These are phyloP conservation scores for Solanum hybrid DNA, from an alignment of 305 asterid genomes.

Conservation along the genomic window DNA sequence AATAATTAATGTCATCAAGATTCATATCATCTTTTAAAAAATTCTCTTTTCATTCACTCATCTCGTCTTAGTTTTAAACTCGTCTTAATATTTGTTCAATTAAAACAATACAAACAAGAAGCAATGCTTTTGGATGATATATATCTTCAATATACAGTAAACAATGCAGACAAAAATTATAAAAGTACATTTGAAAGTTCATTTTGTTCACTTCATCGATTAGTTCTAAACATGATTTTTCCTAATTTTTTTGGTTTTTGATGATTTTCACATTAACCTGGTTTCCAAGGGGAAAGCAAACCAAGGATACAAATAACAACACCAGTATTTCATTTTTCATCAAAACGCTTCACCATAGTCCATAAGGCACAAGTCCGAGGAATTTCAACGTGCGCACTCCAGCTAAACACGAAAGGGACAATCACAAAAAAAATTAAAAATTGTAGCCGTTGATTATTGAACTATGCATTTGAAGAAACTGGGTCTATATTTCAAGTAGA, in stretches of 20 bases:
- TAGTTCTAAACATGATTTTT: not conserved
- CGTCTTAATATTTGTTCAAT: not conserved
- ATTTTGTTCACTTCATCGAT: not conserved
- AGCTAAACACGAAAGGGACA: not conserved
- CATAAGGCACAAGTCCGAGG: not conserved
- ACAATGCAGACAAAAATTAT: not conserved
- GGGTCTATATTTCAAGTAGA: not conserved
- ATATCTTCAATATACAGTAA: not conserved
- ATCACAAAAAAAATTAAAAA: not conserved
- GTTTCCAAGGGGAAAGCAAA: not conserved
- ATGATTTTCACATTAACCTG: not conserved
- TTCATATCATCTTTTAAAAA: not conserved
- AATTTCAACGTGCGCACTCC: not conserved
- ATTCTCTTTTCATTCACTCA: not conserved
- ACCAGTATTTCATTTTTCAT: not conserved
- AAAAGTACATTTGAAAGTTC: not conserved
- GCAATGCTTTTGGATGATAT: not conserved
- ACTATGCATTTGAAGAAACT: constrained; percentile 15
- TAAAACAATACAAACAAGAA: not conserved
- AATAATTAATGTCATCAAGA: not conserved
- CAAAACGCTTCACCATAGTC: not conserved
- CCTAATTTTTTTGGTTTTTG: not conserved
- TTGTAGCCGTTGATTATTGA: constrained; percentile 39
- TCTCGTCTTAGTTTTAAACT: not conserved
- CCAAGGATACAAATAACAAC: not conserved